Conservation (phyloP, 345 rosid species). For the Luvunga scandens region DNA sequence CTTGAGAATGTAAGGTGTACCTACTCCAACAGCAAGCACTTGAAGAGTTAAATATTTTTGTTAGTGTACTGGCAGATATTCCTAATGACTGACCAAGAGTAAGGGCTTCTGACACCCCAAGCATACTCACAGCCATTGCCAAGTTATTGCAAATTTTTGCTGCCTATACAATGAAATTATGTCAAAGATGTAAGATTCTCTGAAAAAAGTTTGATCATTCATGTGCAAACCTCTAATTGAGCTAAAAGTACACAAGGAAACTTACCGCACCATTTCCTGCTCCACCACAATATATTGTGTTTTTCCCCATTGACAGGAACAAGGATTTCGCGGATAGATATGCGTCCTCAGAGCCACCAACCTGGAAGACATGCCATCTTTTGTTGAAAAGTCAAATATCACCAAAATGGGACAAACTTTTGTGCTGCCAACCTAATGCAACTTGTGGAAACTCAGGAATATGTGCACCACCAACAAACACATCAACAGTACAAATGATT, state of each 20-base stretch:
- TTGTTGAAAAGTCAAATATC: slow-evolving; percentile 5
- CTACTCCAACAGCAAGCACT: slow-evolving; percentile 95
- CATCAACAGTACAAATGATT: neutral
- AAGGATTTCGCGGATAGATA: slow-evolving; percentile 66
- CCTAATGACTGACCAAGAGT: slow-evolving; percentile 90
- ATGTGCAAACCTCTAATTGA: neutral
- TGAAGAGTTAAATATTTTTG: slow-evolving; percentile 80
- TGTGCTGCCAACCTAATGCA: neutral
- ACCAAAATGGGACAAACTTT: neutral
- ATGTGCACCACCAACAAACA: neutral
- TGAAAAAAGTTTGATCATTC: neutral
- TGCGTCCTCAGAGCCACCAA: slow-evolving; percentile 84
- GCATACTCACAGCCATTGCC: slow-evolving; percentile 93
- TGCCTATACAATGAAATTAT: slow-evolving; percentile 43
- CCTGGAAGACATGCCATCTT: slow-evolving; percentile 46
- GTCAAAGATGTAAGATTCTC: slow-evolving; percentile 9
- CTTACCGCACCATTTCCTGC: slow-evolving; percentile 95
- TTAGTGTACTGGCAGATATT: slow-evolving; percentile 57
- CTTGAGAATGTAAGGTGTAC: slow-evolving; percentile 31
- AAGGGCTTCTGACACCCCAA: slow-evolving; percentile 90
- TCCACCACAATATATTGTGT: slow-evolving; percentile 81
- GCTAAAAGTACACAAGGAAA: slow-evolving; percentile 15
- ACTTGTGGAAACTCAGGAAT: neutral
- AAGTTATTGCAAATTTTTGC: slow-evolving; percentile 96
- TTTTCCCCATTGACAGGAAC: slow-evolving; percentile 79